phyloP scores from a whole-genome alignment of 257 asterid genomes.

The Solanum gandarillasii region DNA sequence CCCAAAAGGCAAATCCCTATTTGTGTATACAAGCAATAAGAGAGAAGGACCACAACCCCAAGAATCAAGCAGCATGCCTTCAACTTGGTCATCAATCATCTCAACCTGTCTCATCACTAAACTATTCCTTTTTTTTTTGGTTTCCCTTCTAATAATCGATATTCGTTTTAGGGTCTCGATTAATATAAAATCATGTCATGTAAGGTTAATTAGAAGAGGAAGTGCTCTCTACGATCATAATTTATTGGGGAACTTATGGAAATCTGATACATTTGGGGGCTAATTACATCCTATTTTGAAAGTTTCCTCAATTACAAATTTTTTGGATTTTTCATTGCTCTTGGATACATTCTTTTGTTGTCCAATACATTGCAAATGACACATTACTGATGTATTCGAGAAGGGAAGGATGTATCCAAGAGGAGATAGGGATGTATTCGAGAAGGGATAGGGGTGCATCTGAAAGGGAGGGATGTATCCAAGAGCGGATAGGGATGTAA shows the following conservation, averaged over 20 bases:
- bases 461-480: too few species aligned
- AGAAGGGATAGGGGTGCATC: too few species aligned
- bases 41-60: slow-evolving; percentile 2
- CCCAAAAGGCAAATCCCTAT: background rate
- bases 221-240: background rate
- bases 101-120: background rate
- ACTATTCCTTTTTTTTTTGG: background rate
- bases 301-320: fast-evolving
- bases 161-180: background rate
- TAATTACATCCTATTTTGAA: too few species aligned
- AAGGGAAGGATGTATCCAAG: background rate
- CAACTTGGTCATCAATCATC: background rate
- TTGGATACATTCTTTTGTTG: background rate
- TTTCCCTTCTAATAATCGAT: background rate
- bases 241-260: background rate
- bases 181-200: background rate
- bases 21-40: background rate
- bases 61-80: background rate
- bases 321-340: too few species aligned
- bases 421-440: background rate
- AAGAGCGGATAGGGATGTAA: background rate
- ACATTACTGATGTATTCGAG: too few species aligned
- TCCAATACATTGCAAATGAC: background rate
- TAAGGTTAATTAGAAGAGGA: background rate
- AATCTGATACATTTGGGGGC: too few species aligned